Evolutionary conservation across 768 basidiomycete species (phyloP).

Genomic region (Saitozyma sp.): DNA sequence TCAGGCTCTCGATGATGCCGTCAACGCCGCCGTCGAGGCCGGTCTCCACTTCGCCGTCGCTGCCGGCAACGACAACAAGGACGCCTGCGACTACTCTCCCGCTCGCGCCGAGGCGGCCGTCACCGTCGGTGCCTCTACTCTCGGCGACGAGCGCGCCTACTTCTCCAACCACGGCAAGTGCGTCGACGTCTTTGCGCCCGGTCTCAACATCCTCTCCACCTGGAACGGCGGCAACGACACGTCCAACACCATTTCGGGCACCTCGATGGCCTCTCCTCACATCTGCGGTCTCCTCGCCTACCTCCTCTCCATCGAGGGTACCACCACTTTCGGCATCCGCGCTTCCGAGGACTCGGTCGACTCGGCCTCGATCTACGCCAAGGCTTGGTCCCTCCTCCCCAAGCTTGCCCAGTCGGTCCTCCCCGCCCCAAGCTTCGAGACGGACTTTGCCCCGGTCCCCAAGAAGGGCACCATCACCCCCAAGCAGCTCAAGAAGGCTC

Average conservation of each 20-base stretch:
- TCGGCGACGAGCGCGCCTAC: conserved; percentile 56
- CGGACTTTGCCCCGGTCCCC: conserved; percentile 35
- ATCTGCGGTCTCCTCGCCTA: conserved; percentile 79
- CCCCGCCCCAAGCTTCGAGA: conserved; percentile 59
- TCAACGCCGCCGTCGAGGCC: conserved; percentile 75
- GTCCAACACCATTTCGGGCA: conserved; percentile 64
- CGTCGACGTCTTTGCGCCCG: conserved; percentile 91
- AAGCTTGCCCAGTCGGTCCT: conserved; percentile 63
- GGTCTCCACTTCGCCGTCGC: conserved; percentile 98
- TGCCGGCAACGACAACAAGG: conserved; percentile 84
- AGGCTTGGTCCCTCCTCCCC: conserved; percentile 60
- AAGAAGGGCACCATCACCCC: conserved; percentile 60
- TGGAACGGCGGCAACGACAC: conserved; percentile 67
- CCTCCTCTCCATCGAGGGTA: conserved; percentile 83
- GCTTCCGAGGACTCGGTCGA: conserved; percentile 28
- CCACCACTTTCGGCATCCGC: conserved; percentile 49
- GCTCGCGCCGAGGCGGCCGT: conserved; percentile 84
- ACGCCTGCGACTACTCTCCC: conserved; percentile 91
- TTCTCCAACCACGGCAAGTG: conserved; percentile 88
- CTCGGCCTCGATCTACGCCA: conserved; percentile 40
- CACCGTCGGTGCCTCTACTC: conserved; percentile 80
- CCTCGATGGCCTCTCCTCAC: conserved; percentile 86
- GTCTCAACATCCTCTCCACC: conserved; percentile 84
- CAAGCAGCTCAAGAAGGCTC: conserved; percentile 70
- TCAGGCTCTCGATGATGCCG: conserved; percentile 73